Base-by-base conservation (phyloP, 139 green algal genomes). In the Chlamydomonas schloesseri region DNA sequence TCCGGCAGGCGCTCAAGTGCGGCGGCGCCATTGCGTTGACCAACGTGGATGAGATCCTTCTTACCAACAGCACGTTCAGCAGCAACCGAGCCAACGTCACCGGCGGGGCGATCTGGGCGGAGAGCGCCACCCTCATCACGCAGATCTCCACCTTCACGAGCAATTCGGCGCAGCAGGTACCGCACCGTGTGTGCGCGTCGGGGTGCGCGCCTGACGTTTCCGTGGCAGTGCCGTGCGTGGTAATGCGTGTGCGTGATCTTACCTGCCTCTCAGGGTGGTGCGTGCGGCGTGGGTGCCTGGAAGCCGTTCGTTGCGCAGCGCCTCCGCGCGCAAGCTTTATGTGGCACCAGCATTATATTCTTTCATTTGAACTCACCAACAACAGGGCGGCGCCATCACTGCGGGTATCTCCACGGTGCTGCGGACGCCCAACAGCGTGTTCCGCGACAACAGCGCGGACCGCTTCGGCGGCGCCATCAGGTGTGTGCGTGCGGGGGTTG, bases 391-490 rank as follows among this genome's bases (percentile, higher is more conserved):
- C 24, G 74, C 55, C 55, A 3, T 82, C 33, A 13, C 31, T 0
- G 74, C 34, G 24, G 11, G 13, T 31, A 82, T 60, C 3, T 20
- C 33, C 5, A 28, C 74, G 9, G 18, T 4, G 31, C 31, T 71
- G 55, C 17, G 15, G 13, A 0, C 70, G 18, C 6, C 18, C 13
- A 3, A 1, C 74, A 34, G 31, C 74, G 70, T 18, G 18, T 42
- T 82, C 74, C 53, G 14, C 21, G 13, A 17, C 55, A 82, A 82
- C 57, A 24, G 29, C 20, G 74, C 74, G 2, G 31, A 31, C n/a
- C 47, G 65, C 31, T 82, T 82, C 24, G 74, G 53, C 21, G 74
- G 74, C 8, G 74, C 33, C 74, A 71, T 82, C 74, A 82, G 74
- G 74, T 82, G 33, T 9, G 53, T 8, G 23, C 11, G 1, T 53